Conservation (phyloP, 2,329 filamentous ascomycete species). For the Botrytis tulipae region DNA sequence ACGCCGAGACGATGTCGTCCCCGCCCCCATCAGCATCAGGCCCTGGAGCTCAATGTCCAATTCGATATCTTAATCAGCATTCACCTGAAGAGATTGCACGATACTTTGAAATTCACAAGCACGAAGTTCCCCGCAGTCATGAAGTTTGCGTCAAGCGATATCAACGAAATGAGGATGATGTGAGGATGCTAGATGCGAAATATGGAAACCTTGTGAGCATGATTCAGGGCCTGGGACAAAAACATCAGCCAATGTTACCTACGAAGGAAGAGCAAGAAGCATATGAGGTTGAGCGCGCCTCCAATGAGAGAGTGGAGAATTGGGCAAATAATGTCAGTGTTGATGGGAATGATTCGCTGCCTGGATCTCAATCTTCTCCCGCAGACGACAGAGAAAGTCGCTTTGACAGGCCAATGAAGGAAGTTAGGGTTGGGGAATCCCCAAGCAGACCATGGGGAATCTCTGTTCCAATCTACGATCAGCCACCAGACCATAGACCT, state of each 20-base stretch:
- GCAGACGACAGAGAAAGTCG: slow-evolving; percentile 63
- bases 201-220: slow-evolving; percentile 85
- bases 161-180: slow-evolving; percentile 80
- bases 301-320: slow-evolving; percentile 72
- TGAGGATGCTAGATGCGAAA: slow-evolving; percentile 87
- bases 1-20: slow-evolving; percentile 52
- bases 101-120: slow-evolving; percentile 94
- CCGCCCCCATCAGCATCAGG: slow-evolving; percentile 48
- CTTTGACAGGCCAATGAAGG: slow-evolving; percentile 82
- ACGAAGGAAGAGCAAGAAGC: slow-evolving; percentile 45
- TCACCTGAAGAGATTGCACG: slow-evolving; percentile 89
- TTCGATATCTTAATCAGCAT: slow-evolving; percentile 88
- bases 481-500: slow-evolving; percentile 43
- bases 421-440: slow-evolving; percentile 89
- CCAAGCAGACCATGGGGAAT: slow-evolving; percentile 94
- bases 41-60: slow-evolving; percentile 74
- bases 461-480: slow-evolving; percentile 64
- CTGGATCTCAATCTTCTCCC: slow-evolving; percentile 42
- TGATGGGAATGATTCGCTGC: slow-evolving; percentile 45
- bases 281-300: slow-evolving; percentile 48
- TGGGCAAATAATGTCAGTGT: slow-evolving; percentile 79
- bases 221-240: slow-evolving; percentile 85
- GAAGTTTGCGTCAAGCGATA: slow-evolving; percentile 89
- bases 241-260: slow-evolving; percentile 84
- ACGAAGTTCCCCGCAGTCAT: slow-evolving; percentile 90